These are phyloP conservation scores for Sisymbrium irio DNA, from an alignment of 345 rosid species.

Conservation along the genomic window DNA sequence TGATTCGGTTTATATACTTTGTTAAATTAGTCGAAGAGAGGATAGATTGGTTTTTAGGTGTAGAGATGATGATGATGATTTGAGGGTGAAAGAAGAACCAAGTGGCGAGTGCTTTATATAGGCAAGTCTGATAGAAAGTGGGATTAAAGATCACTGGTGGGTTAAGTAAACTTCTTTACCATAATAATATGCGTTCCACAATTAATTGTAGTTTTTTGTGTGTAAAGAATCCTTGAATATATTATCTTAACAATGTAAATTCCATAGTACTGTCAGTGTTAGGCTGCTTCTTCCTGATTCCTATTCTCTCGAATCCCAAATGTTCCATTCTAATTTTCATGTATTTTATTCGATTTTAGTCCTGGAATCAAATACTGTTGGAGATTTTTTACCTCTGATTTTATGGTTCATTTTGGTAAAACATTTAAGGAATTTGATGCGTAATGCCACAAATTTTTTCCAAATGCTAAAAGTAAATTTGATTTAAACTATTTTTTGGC, in stretches of 20 bases:
- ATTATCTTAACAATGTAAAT: constrained; percentile 7
- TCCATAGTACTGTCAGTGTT: not conserved
- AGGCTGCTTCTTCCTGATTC: constrained; percentile 23
- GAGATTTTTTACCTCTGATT: constrained; percentile 14
- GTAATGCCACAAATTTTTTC: not conserved
- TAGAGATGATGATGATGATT: constrained; percentile 1
- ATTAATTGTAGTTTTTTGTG: not conserved
- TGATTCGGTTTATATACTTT: constrained; percentile 5
- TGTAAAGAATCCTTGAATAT: constrained; percentile 4
- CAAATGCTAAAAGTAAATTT: too few relatives aligned
- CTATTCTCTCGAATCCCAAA: not conserved
- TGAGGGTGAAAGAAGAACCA: constrained; percentile 9
- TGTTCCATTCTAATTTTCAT: not conserved
- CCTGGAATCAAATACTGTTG: not conserved
- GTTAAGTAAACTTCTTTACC: not conserved
- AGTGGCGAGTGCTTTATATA: constrained; percentile 24
- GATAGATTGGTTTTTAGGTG: not conserved
- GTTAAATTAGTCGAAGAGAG: not conserved
- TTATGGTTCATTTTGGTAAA: not conserved
- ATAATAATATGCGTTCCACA: not conserved
- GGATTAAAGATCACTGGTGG: constrained; percentile 1
- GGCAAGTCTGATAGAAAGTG: constrained; percentile 16
- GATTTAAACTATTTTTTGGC: too few relatives aligned
- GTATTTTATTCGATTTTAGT: constrained; percentile 5
- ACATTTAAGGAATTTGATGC: not conserved